Evolutionary conservation across 441 rosid genomes (phyloP).

Genomic region (Populus hybrid): DNA sequence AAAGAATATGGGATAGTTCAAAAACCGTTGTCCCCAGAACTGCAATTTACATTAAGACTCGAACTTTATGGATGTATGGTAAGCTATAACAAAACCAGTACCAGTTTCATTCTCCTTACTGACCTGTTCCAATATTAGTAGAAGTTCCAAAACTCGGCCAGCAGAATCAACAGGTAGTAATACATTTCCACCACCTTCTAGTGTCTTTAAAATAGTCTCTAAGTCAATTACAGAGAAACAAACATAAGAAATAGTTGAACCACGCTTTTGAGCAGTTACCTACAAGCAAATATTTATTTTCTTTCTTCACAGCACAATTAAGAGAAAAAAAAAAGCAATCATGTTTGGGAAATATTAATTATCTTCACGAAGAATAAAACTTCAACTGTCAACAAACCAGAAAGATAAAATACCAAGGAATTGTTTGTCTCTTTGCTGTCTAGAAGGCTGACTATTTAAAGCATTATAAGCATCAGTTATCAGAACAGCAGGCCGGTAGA

Average conservation of each 20-base stretch:
- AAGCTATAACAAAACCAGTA: constrained; percentile 7
- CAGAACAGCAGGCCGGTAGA: too few species aligned
- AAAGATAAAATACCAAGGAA: constrained; percentile 54
- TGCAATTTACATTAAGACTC: constrained; percentile 40
- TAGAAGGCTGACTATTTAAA: constrained; percentile 72
- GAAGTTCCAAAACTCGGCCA: constrained; percentile 89
- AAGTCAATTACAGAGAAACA: too few species aligned
- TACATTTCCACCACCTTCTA: constrained; percentile 79
- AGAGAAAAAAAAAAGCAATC: not conserved
- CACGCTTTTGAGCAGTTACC: not conserved
- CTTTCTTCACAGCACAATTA: constrained; percentile 2
- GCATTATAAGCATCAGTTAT: constrained; percentile 34
- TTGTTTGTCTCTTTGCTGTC: constrained; percentile 81
- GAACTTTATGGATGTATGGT: constrained; percentile 18
- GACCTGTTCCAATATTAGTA: constrained; percentile 88
- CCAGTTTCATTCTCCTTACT: constrained; percentile 13
- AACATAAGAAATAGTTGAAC: not conserved
- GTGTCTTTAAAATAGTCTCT: too few species aligned
- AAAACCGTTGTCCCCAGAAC: constrained; percentile 64
- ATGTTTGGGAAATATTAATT: not conserved
- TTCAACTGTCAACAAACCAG: not conserved
- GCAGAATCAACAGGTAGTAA: constrained; percentile 88
- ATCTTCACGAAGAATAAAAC: not conserved
- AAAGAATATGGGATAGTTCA: constrained; percentile 79
- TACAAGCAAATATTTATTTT: not conserved